Base-by-base conservation (phyloP, 2,329 filamentous ascomycete genomes). In the Botrytis porri region DNA sequence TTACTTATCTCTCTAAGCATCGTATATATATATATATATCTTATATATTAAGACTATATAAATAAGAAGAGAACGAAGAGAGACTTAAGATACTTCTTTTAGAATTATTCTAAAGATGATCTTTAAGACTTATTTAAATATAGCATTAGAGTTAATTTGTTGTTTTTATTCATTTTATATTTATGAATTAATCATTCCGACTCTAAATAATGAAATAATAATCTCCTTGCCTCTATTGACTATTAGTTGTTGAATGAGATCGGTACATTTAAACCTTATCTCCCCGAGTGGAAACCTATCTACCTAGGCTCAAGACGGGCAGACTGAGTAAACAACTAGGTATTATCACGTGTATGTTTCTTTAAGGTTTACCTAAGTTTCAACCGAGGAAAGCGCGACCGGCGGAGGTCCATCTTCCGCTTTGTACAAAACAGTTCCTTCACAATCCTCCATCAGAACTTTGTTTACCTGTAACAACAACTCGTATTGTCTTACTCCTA, bases 321-420 rank as follows among this genome's bases (percentile, higher is more conserved):
- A n/a, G n/a, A n/a, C 51, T 16, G 3, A 5, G 48, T 51, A n/a
- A 54, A n/a, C 48, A 54, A 54, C 48, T 16, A 14, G 57, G 7
- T 22, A 5, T 32, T 9, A 39, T 65, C 62, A 65, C 62, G 62
- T 65, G 62, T 10, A 4, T 59, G 29, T 35, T 59, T 18, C 29
- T 35, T 32, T 35, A 35, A 59, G 9, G n/a, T 59, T 59, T 59
- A 35, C 37, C n/a, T n/a, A n/a, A n/a, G n/a, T 25, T 29, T 57
- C 51, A 29, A 61, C 62, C 62, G 62, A 65, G 62, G 64, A 66
- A 54, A 63, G 61, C 37, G 37, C 22, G 32, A 32, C 35, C 29
- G 14, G 64, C 45, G 64, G 64, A 66, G 64, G 45, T 14, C 35
- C 45, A 54, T 20, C 45, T 54, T 54, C 64, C 45, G 64, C 64